Percentiles rank a stretch among this genome's conserved stretches.
Conservation (phyloP, 305 asterid species). For the Coffea humblotiana region DNA sequence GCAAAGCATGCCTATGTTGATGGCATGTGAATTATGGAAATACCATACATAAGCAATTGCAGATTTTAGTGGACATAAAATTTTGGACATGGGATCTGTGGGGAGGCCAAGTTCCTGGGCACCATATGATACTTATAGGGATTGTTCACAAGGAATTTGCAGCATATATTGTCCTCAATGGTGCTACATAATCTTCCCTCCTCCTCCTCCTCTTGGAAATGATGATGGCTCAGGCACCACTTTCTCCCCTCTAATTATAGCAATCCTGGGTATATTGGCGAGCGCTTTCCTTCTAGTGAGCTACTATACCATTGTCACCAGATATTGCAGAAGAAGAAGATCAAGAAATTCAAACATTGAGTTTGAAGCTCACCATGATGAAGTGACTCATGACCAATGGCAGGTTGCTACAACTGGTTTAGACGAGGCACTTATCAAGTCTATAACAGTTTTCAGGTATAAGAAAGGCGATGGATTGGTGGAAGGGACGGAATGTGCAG, state of each 20-base stretch:
- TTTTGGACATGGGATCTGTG: constrained; percentile 38
- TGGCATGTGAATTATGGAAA: not conserved
- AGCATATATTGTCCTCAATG: constrained; percentile 64
- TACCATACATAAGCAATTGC: constrained; percentile 23
- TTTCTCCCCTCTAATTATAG: constrained; percentile 47
- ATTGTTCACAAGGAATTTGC: constrained; percentile 59
- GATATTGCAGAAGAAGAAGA: constrained; percentile 20
- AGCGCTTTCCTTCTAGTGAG: constrained; percentile 30
- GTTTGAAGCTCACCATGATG: constrained; percentile 17
- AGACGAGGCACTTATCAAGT: constrained; percentile 26
- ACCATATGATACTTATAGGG: constrained; percentile 41
- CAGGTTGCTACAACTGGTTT: constrained; percentile 33
- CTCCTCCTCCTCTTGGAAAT: constrained; percentile 34
- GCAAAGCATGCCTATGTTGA: not conserved
- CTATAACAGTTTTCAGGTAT: constrained; percentile 31
- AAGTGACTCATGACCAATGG: constrained; percentile 29
- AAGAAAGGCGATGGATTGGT: constrained; percentile 27
- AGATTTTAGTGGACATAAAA: constrained; percentile 14
- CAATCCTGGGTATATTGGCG: constrained; percentile 37
- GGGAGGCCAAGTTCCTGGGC: constrained; percentile 49
- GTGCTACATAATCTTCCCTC: constrained; percentile 65
- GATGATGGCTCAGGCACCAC: constrained; percentile 23
- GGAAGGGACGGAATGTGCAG: constrained; percentile 35
- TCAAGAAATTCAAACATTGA: not conserved
- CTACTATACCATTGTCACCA: constrained; percentile 30